Conservation (phyloP, 148 eudicot genomes). For the Persicaria tinctoria region DNA sequence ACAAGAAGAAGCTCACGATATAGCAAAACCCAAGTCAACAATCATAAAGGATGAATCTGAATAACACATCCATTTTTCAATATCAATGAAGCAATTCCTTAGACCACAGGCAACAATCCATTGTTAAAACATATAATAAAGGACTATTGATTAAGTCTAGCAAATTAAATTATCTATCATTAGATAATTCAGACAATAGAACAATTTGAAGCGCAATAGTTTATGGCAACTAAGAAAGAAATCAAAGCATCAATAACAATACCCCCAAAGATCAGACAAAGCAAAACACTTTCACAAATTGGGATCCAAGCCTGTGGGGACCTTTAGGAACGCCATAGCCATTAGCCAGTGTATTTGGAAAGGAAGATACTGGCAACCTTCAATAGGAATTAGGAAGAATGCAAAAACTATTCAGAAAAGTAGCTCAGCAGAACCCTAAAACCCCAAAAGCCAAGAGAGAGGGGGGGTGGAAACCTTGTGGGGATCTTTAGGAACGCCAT, state of each 20-base stretch:
- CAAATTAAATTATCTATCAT: neutral
- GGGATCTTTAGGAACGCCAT: constrained; percentile 56
- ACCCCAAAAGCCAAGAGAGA: neutral
- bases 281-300: neutral
- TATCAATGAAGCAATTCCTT: neutral
- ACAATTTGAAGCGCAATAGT: neutral
- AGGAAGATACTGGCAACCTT: no score
- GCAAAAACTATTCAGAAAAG: neutral
- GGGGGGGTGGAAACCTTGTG: constrained; percentile 41
- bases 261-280: neutral
- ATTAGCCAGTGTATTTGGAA: no score
- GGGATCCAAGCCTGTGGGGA: neutral
- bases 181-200: neutral
- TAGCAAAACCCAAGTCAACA: neutral
- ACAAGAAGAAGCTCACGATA: neutral
- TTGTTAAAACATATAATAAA: no score
- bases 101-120: no score
- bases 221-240: neutral
- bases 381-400: neutral
- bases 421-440: neutral
- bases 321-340: neutral
- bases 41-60: neutral
- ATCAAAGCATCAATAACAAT: neutral
- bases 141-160: neutral
- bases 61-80: neutral